Base-by-base conservation (phyloP, 2,329 filamentous ascomycete genomes). In the Daldinia sp. region DNA sequence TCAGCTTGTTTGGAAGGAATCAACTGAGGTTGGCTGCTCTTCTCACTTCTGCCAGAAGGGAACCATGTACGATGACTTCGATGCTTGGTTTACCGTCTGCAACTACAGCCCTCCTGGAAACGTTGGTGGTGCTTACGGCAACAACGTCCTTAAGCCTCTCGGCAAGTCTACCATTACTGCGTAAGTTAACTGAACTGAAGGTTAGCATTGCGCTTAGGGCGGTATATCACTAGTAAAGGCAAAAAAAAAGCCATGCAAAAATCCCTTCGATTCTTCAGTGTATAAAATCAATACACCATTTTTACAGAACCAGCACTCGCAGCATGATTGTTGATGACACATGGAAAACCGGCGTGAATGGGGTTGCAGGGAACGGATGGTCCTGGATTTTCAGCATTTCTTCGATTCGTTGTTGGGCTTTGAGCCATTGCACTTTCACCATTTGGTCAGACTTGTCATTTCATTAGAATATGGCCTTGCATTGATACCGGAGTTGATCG, bases 11-110 rank as follows among this genome's bases (percentile, higher is more conserved):
- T 94, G 91, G 91, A 85, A 85, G 74, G 77, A 68, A 21, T 87
- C 88, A 58, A 84, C 78, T 15, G 69, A 81, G 35, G 80, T 93
- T 54, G 91, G 89, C 68, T 94, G 91, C 75, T 82, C 81, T 52
- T 85, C 81, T 32, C 74, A 81, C 52, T 77, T 81, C 74, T 91
- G 89, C 78, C 71, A 76, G 10, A 72, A 78, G 32, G 83, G 83
- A 59, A 83, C 80, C 30, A 77, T 86, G 66, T 77, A 76, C 65
- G 66, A 74, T 19, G 68, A 61, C 68, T 77, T 87, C 81, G 83
- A 82, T 34, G 79, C 87, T n/a, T 88, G 85, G 79, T 93, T 87
- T 82, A 94, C 91, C 27, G 92, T 96, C 72, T 97, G 93, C 89
- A 94, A 97, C 85, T 97, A 97, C 82, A 81, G 80, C 69, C 84